Conservation (phyloP, 345 rosid species). For the Pugionium dolabratum region DNA sequence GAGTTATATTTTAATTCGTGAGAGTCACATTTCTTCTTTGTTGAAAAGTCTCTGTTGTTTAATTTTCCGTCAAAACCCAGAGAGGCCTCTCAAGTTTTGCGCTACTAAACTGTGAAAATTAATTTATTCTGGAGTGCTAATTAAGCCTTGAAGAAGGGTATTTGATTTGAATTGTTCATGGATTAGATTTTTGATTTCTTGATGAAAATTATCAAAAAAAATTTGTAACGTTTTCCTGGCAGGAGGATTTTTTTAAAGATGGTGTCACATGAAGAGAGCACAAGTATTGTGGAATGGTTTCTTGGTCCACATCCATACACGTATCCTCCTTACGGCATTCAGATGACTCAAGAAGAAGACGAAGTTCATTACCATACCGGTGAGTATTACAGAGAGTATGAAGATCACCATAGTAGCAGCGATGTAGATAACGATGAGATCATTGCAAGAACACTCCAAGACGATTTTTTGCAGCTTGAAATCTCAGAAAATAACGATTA, state of each 20-base stretch:
- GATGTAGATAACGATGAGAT: conserved; percentile 83
- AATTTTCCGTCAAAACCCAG: too few relatives aligned
- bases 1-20: conserved; percentile 21
- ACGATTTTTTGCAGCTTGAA: conserved; percentile 77
- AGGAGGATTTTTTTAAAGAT: conserved; percentile 8
- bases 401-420: conserved; percentile 46
- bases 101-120: conserved; percentile 19
- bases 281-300: conserved; percentile 58
- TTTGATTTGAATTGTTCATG: conserved; percentile 12
- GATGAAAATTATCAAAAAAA: neutral
- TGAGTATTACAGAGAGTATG: conserved; percentile 50
- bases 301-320: conserved; percentile 54
- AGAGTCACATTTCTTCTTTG: conserved; percentile 32
- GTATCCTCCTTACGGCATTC: conserved; percentile 56
- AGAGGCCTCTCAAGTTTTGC: conserved; percentile 10
- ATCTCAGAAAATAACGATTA: conserved; percentile 56
- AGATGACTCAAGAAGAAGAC: conserved; percentile 42
- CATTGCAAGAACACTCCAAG: conserved; percentile 81
- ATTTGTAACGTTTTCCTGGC: too few relatives aligned
- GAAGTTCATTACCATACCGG: conserved; percentile 33
- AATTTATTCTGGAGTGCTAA: conserved; percentile 10
- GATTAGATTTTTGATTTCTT: conserved; percentile 22
- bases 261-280: conserved; percentile 45
- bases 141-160: neutral
- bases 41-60: conserved; percentile 35